These are phyloP conservation scores for Gleditsia sinensis DNA, from an alignment of 306 rosid genomes.

Conservation along the genomic window DNA sequence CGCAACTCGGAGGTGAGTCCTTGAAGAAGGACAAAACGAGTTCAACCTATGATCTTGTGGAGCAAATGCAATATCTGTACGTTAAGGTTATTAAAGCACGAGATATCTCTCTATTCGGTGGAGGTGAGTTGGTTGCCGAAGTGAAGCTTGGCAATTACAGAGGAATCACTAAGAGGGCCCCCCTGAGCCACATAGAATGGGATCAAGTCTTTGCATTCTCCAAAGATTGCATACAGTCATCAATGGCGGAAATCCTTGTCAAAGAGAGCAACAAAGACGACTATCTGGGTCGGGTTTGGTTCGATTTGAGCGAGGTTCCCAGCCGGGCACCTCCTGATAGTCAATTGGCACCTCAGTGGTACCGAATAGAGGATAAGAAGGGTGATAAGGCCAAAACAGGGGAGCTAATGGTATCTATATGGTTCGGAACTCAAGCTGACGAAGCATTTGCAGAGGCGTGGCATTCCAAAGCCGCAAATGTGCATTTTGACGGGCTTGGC, in stretches of 20 bases:
- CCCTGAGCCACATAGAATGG: conserved; percentile 47
- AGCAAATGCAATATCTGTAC: conserved; percentile 66
- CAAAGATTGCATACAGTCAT: conserved; percentile 58
- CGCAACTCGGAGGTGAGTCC: conserved; percentile 63
- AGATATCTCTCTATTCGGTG: conserved; percentile 45
- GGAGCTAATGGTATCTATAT: conserved; percentile 58
- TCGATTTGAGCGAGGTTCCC: conserved; percentile 65
- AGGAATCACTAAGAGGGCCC: conserved; percentile 55
- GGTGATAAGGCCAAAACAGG: conserved; percentile 54
- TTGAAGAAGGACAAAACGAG: conserved; percentile 55
- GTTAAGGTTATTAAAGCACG: conserved; percentile 53
- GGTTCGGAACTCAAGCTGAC: conserved; percentile 76
- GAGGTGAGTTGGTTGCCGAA: conserved; percentile 55
- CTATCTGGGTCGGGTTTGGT: conserved; percentile 55
- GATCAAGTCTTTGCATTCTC: conserved; percentile 65
- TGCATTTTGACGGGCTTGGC: conserved; percentile 58
- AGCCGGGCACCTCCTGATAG: conserved; percentile 61
- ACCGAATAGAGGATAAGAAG: conserved; percentile 66
- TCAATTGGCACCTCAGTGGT: conserved; percentile 70
- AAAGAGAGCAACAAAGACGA: conserved; percentile 61
- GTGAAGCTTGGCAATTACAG: conserved; percentile 68
- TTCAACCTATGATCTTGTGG: conserved; percentile 66
- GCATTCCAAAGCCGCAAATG: conserved; percentile 69
- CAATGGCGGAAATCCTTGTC: conserved; percentile 56
- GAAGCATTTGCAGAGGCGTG: conserved; percentile 70